A percentile compares a stretch with the other conserved stretches of the same genome.
Conservation (phyloP, 2,329 filamentous ascomycete species). For the Aspergillus transmontanensis region DNA sequence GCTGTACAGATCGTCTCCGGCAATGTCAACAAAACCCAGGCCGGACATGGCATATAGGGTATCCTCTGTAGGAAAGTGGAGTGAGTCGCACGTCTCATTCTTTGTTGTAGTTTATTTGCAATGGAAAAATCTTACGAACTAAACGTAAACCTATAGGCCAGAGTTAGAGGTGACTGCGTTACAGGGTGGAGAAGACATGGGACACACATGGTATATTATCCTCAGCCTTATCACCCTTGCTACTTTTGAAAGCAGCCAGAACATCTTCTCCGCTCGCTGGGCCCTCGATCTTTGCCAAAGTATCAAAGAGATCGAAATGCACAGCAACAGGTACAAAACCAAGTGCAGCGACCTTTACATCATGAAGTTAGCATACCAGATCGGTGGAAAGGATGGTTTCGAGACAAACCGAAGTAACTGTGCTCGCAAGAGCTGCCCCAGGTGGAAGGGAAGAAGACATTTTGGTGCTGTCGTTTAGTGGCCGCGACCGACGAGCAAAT, state of each 20-base stretch:
- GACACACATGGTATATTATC: neutral
- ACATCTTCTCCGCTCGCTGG: slow-evolving; percentile 32
- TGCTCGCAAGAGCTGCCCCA: neutral
- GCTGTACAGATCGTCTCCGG: slow-evolving; percentile 32
- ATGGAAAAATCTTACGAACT: slow-evolving; percentile 21
- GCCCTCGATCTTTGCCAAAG: slow-evolving; percentile 27
- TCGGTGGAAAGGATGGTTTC: neutral
- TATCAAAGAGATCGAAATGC: slow-evolving; percentile 37
- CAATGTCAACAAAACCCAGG: slow-evolving; percentile 36
- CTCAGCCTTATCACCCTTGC: slow-evolving; percentile 8
- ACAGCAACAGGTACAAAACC: slow-evolving; percentile 42
- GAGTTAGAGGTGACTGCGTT: neutral
- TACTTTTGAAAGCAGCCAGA: slow-evolving; percentile 24
- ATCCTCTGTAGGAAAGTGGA: slow-evolving; percentile 31
- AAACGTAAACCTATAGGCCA: slow-evolving; percentile 20
- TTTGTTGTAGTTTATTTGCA: neutral
- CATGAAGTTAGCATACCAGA: no score
- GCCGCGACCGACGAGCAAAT: neutral
- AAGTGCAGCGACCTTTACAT: slow-evolving; percentile 34
- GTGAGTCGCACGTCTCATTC: neutral
- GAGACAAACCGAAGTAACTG: neutral
- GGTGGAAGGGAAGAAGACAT: neutral
- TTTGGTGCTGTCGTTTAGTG: no score
- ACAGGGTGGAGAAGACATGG: neutral
- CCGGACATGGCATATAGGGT: slow-evolving; percentile 41